These are phyloP conservation scores for Ophiostoma himal-ulmi DNA, from an alignment of 2,329 filamentous ascomycete genomes.

Conservation along the genomic window DNA sequence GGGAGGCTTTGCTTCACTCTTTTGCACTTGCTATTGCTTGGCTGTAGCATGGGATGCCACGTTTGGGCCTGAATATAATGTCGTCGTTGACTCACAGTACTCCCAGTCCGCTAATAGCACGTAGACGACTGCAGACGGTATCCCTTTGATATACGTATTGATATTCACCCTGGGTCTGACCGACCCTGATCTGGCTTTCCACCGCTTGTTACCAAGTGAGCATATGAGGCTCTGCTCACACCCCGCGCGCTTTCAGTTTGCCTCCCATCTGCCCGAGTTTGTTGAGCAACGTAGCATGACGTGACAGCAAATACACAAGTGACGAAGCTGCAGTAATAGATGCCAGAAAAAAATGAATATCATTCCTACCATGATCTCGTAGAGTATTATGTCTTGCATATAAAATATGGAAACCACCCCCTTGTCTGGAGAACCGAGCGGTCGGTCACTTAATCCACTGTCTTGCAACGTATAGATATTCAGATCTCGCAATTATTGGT, in stretches of 20 bases:
- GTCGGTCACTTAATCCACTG: not conserved
- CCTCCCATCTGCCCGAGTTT: not conserved
- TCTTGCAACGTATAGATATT: not conserved
- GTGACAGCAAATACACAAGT: not conserved
- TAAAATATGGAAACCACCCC: not conserved
- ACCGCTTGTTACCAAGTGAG: not conserved
- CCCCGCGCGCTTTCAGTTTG: not conserved
- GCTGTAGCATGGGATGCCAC: not conserved
- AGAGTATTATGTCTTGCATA: too few species aligned
- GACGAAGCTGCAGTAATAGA: not conserved
- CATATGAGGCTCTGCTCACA: not conserved
- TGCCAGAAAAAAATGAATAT: too few species aligned
- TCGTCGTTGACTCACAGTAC: not conserved
- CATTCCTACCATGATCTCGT: too few species aligned
- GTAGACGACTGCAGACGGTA: not conserved
- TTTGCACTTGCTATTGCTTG: not conserved
- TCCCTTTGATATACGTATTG: not conserved
- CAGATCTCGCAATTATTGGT: not conserved
- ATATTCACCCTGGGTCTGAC: slow-evolving; percentile 3
- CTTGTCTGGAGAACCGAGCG: not conserved
- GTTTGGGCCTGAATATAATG: not conserved
- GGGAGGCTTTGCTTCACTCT: not conserved
- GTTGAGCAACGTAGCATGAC: not conserved
- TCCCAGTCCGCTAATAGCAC: not conserved
- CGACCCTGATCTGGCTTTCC: not conserved